Base-by-base conservation (phyloP, 139 green algal species). In the Nannochloris sp. region DNA sequence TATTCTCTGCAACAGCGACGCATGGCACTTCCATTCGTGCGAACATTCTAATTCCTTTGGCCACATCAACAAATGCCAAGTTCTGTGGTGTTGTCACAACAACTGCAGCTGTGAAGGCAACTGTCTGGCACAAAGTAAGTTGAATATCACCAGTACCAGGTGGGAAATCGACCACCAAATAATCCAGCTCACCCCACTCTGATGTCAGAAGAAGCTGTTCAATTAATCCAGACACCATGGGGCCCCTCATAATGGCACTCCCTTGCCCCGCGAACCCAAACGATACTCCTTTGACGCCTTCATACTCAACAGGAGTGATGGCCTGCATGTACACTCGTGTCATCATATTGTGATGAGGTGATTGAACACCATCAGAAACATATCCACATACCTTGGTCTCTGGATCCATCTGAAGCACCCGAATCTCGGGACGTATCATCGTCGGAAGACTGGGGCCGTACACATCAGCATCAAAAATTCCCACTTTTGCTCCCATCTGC, bases 21-120 rank as follows among this genome's bases (percentile, higher is more conserved):
- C 89, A 96, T 0, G 93, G 93, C 58, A 98, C 91, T 59, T 68
- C 68, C 55, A 98, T 78, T 61, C 89, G 89, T 11, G 91, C 88
- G 82, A 99, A 99, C 93, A 99, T 99, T 69, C 91, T 85, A 63
- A 98, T 90, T 56, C 90, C 90, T 77, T 99, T 99, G 49, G 89
- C 91, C 23, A 99, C 93, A 65, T 99, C 93, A n/a, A 97, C 89
- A 79, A 95, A 99, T 6, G 93, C 87, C 60, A 99, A 78, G 69
- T 92, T 93, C 79, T 98, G 93, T 1, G 93, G 93, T 4, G 93
- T 99, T 25, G 93, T 99, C n/a, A 99, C 93, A 30, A 99, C 85
- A 20, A 99, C 93, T 28, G 93, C 93, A 8, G 93, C 93, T 10
- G 79, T 87, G 69, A 99, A 91, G 28, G 85, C 74, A 16, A 96